A percentile compares a stretch with the other conserved stretches of the same genome.
Conservation (phyloP, 2,329 filamentous ascomycete genomes). For the Paracamarosporium sp. region DNA sequence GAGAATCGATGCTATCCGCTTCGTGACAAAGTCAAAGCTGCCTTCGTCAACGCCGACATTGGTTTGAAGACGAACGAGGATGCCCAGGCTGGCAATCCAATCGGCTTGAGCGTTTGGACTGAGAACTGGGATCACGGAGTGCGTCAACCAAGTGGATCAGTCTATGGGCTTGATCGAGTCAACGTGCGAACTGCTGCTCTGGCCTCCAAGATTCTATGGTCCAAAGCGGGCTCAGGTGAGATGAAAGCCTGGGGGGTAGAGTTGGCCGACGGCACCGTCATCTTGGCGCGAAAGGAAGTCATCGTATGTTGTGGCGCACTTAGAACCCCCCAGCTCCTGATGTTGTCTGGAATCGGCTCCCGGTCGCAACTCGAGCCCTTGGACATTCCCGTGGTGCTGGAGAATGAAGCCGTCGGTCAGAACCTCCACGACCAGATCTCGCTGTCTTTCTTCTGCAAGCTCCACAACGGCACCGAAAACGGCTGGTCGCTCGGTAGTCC, state of each 20-base stretch:
- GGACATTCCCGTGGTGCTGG: conserved; percentile 12
- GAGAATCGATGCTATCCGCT: too few species aligned
- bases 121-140: too few species aligned
- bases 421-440: conserved; percentile 21
- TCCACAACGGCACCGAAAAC: conserved; percentile 5
- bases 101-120: too few species aligned
- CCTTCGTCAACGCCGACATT: too few species aligned
- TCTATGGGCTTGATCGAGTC: conserved; percentile 26
- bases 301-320: conserved; percentile 63
- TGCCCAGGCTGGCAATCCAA: too few species aligned
- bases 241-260: conserved; percentile 5
- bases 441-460: conserved; percentile 3
- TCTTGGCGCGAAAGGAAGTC: conserved; percentile 52
- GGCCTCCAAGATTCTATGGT: conserved; percentile 4
- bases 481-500: conserved; percentile 5
- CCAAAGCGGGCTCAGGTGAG: conserved; percentile 5
- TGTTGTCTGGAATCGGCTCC: conserved; percentile 25
- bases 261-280: neutral
- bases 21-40: too few species aligned
- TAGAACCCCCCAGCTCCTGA: conserved; percentile 62
- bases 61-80: too few species aligned
- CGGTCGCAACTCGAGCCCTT: conserved; percentile 9
- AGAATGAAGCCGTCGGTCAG: conserved; percentile 19
- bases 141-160: too few species aligned
- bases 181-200: too few species aligned